Evolutionary conservation across 371 early-diverging fungal species (phyloP).

Genomic region (Funneliformis caledonium): DNA sequence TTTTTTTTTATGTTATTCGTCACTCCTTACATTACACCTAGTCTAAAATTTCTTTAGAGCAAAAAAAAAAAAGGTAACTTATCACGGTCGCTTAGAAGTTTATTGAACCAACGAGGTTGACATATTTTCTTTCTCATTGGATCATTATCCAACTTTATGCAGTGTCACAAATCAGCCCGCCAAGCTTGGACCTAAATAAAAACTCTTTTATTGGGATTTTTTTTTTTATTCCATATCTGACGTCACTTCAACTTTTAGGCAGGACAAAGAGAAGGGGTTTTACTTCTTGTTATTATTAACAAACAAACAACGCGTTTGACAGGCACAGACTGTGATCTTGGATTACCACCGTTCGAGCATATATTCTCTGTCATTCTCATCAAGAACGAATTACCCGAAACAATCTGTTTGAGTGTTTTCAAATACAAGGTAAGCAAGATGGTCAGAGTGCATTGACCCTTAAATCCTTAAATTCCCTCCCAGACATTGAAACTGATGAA

Average conservation of each 20-base stretch:
- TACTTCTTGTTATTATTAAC: neutral
- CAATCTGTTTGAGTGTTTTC: neutral
- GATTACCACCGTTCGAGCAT: conserved; percentile 26
- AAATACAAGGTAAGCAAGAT: conserved; percentile 17
- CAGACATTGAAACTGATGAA: conserved; percentile 16
- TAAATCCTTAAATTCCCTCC: neutral
- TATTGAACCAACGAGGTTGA: neutral
- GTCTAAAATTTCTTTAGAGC: neutral
- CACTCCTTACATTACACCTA: neutral
- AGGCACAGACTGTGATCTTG: neutral
- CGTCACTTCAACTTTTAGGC: conserved; percentile 23
- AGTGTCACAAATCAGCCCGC: conserved; percentile 9
- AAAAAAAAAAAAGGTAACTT: conserved; percentile 4
- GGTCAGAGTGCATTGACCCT: neutral
- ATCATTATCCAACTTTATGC: neutral
- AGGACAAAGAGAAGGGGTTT: conserved; percentile 12
- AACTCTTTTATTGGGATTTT: neutral
- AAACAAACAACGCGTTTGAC: conserved; percentile 1
- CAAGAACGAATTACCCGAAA: conserved; percentile 20
- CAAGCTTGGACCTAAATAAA: neutral
- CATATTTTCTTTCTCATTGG: neutral
- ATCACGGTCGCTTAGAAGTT: neutral
- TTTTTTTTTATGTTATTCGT: conserved; percentile 21
- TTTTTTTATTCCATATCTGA: neutral
- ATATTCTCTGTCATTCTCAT: conserved; percentile 3